Conservation (phyloP, 768 basidiomycete species). For the Suillus alpinus region DNA sequence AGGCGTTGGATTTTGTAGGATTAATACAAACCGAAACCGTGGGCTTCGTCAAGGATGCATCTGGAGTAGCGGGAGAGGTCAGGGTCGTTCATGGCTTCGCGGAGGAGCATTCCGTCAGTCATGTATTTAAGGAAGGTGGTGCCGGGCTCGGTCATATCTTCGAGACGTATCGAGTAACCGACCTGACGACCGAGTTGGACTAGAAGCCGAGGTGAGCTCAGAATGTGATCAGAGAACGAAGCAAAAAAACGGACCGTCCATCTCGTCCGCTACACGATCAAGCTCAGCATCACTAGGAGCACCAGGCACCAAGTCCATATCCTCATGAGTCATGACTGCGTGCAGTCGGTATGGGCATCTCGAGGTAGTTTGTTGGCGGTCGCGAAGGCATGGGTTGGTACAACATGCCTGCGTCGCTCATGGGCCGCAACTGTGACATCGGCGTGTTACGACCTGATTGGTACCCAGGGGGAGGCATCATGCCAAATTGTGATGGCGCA, state of each 20-base stretch:
- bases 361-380: constrained; percentile 75
- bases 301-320: constrained; percentile 42
- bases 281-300: constrained; percentile 67
- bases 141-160: constrained; percentile 79
- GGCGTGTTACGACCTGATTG: constrained; percentile 78
- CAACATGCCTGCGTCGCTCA: constrained; percentile 35
- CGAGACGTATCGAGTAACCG: constrained; percentile 97
- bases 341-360: constrained; percentile 57
- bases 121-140: constrained; percentile 98
- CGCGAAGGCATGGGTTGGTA: constrained; percentile 67
- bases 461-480: constrained; percentile 60
- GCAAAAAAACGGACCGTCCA: constrained; percentile 74
- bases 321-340: constrained; percentile 56
- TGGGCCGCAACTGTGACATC: constrained; percentile 29
- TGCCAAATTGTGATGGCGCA: constrained; percentile 64
- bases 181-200: constrained; percentile 92
- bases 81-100: constrained; percentile 97
- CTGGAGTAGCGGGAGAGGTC: constrained; percentile 89
- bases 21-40: too few species aligned
- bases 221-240: not conserved
- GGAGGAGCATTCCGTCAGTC: constrained; percentile 98
- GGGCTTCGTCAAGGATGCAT: constrained; percentile 97
- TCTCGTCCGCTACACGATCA: constrained; percentile 97
- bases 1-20: too few species aligned
- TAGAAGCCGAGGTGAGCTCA: constrained; percentile 24